A percentile compares a stretch with the other conserved stretches of the same genome.
These are phyloP conservation scores for Aspergillus ibericus DNA, from an alignment of 2,329 filamentous ascomycete genomes.

Conservation along the genomic window DNA sequence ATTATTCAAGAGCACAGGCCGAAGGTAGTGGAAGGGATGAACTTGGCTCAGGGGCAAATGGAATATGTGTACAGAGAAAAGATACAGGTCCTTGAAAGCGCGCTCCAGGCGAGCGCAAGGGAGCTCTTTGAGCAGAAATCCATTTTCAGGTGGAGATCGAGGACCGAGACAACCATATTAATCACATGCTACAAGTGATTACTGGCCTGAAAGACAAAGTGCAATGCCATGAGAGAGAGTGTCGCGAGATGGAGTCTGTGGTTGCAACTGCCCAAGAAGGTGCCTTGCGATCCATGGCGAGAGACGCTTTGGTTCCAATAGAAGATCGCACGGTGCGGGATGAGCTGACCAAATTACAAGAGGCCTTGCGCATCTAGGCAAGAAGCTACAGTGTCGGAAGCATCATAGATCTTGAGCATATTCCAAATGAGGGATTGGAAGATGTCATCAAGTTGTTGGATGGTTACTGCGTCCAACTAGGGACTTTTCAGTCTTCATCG, in stretches of 20 bases:
- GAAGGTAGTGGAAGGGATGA: too few relatives aligned
- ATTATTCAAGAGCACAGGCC: too few relatives aligned
- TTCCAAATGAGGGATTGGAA: neutral
- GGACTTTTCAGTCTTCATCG: neutral
- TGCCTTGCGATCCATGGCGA: constrained; percentile 1
- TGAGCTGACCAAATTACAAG: constrained; percentile 2
- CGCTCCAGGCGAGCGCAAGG: constrained; percentile 11
- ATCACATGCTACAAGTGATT: neutral
- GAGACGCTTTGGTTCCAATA: neutral
- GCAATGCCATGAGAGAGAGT: neutral
- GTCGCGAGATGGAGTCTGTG: neutral
- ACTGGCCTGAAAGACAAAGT: neutral
- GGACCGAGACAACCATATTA: neutral
- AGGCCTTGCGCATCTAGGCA: constrained; percentile 8
- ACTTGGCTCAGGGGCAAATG: too few relatives aligned
- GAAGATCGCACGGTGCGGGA: constrained; percentile 4
- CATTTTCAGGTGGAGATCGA: neutral
- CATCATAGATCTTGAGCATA: neutral
- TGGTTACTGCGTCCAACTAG: constrained; percentile 2
- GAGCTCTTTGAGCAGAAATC: neutral
- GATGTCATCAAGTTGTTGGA: neutral
- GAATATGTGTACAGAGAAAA: neutral
- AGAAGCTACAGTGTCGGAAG: neutral
- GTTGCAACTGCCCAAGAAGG: neutral
- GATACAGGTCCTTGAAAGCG: neutral